Conservation (phyloP, 306 rosid species). For the Rubus parviflorus region DNA sequence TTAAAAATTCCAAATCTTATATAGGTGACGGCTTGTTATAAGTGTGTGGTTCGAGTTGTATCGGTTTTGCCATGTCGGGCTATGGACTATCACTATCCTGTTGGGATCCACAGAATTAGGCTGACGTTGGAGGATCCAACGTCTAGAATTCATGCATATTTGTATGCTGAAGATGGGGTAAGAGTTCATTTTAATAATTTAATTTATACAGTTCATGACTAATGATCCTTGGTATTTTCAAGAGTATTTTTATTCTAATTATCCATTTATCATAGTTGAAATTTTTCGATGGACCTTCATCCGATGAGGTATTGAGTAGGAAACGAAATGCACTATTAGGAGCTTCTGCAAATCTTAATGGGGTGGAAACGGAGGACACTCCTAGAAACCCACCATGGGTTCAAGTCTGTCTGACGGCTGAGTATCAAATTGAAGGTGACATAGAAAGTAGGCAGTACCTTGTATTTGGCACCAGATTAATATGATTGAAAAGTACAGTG, state of each 20-base stretch:
- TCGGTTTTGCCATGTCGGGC: conserved; percentile 49
- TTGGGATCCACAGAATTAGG: conserved; percentile 42
- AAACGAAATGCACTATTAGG: conserved; percentile 58
- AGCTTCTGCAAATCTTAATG: conserved; percentile 15
- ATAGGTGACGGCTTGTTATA: conserved; percentile 61
- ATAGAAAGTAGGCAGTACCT: conserved; percentile 36
- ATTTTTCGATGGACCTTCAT: conserved; percentile 52
- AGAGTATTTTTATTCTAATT: not conserved
- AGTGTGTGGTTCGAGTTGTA: conserved; percentile 61
- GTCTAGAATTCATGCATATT: conserved; percentile 64
- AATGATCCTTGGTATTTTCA: not conserved
- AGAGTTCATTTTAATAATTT: conserved; percentile 12
- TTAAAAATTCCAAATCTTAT: conserved; percentile 16
- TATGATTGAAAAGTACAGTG: too few species aligned
- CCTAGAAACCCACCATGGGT: conserved; percentile 80
- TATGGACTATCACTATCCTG: conserved; percentile 28
- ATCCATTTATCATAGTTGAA: conserved; percentile 33
- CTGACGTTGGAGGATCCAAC: conserved; percentile 79
- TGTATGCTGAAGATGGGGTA: conserved; percentile 66
- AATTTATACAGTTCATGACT: not conserved
- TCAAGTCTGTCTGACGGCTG: conserved; percentile 50
- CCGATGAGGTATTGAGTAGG: conserved; percentile 18
- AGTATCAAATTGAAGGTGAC: conserved; percentile 27
- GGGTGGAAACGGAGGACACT: conserved; percentile 7
- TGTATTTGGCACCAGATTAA: conserved; percentile 44